These are phyloP conservation scores for Fusarium euwallaceae DNA, from an alignment of 2,329 filamentous ascomycete genomes.

Conservation along the genomic window DNA sequence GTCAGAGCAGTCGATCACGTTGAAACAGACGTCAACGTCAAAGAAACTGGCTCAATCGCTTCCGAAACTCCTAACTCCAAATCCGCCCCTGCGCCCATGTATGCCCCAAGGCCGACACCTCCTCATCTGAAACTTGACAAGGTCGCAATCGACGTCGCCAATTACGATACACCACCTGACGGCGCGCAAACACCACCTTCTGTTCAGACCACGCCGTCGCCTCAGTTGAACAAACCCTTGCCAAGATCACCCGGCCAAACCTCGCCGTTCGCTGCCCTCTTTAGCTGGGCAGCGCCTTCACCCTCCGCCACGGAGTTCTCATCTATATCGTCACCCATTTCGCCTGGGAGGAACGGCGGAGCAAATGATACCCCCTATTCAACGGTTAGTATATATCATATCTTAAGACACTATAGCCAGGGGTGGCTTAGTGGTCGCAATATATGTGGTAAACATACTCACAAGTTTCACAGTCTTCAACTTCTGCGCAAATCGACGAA, in stretches of 20 bases:
- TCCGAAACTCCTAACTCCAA: slow-evolving; percentile 55
- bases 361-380: slow-evolving; percentile 51
- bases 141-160: slow-evolving; percentile 51
- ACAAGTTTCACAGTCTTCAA: slow-evolving; percentile 60
- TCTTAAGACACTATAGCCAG: slow-evolving; percentile 56
- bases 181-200: slow-evolving; percentile 48
- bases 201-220: slow-evolving; percentile 45
- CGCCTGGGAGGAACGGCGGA: slow-evolving; percentile 54
- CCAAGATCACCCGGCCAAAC: slow-evolving; percentile 65
- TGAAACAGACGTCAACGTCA: slow-evolving; percentile 48
- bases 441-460: slow-evolving; percentile 66
- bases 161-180: slow-evolving; percentile 44
- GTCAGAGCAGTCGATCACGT: slow-evolving; percentile 26
- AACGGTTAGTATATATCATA: slow-evolving; percentile 43
- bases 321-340: slow-evolving; percentile 66
- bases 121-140: slow-evolving; percentile 66
- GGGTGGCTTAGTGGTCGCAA: slow-evolving; percentile 52
- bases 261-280: slow-evolving; percentile 65
- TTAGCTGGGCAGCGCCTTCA: slow-evolving; percentile 65
- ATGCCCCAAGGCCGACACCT: slow-evolving; percentile 63
- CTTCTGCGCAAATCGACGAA: slow-evolving; percentile 76
- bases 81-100: slow-evolving; percentile 61
- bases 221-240: slow-evolving; percentile 66
- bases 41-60: slow-evolving; percentile 41
- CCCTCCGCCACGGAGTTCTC: slow-evolving; percentile 65